phyloP scores from a whole-genome alignment of 805 yeast species.

The Kazachstania kunashirensis region DNA sequence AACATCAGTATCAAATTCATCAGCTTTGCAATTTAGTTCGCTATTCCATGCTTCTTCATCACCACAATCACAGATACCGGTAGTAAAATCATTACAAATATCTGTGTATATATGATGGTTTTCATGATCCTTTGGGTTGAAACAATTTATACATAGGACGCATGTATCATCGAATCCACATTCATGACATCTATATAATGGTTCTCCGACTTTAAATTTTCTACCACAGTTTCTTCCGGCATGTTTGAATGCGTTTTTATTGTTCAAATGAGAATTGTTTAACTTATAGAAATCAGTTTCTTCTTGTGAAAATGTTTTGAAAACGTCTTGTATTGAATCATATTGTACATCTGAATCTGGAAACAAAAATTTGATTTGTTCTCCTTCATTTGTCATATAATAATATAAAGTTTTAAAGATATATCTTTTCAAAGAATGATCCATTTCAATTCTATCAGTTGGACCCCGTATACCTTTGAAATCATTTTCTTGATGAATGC shows the following conservation, averaged over 20 bases:
- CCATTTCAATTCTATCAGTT: constrained; percentile 23
- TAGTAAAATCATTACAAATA: constrained; percentile 37
- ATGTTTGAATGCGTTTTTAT: constrained; percentile 32
- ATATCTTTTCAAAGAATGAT: constrained; percentile 16
- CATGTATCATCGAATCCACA: constrained; percentile 75
- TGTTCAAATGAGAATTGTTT: constrained; percentile 2
- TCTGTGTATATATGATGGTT: constrained; percentile 54
- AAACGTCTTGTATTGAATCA: constrained; percentile 11
- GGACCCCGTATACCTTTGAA: constrained; percentile 21
- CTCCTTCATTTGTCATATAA: constrained; percentile 33
- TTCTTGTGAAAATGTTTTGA: constrained; percentile 5
- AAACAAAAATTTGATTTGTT: constrained; percentile 29
- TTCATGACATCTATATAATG: constrained; percentile 62
- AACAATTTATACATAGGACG: constrained; percentile 65
- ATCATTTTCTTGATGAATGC: constrained; percentile 14
- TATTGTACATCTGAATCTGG: constrained; percentile 13
- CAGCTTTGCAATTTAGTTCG: constrained; percentile 41
- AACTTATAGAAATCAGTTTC: constrained; percentile 9
- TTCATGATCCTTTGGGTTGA: constrained; percentile 56
- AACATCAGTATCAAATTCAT: constrained; percentile 14
- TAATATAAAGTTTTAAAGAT: constrained; percentile 27
- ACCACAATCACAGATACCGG: constrained; percentile 69
- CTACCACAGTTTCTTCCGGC: constrained; percentile 61
- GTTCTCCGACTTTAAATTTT: constrained; percentile 49
- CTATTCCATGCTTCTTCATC: constrained; percentile 54